A percentile compares a stretch with the other conserved stretches of the same genome.
Evolutionary conservation across 805 yeast species (phyloP).

Genomic region (Saturnispora silvae): DNA sequence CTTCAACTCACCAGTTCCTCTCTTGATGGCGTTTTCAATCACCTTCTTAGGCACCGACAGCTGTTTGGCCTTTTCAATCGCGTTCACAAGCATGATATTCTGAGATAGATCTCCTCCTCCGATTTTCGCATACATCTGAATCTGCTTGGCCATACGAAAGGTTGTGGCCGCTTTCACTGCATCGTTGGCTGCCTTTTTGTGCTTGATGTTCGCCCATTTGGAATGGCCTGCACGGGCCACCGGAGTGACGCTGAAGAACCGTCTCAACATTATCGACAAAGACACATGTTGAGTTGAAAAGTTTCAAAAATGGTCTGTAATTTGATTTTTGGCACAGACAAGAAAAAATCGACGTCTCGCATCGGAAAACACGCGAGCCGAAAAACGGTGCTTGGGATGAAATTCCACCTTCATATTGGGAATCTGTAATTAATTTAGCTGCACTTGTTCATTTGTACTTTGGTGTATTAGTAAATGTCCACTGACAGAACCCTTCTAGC

Average conservation of each 20-base stretch:
- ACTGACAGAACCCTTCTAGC: constrained; percentile 74
- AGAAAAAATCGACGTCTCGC: no score
- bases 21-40: constrained; percentile 75
- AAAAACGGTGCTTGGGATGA: no score
- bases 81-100: constrained; percentile 54
- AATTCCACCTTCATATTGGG: no score
- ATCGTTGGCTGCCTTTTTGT: constrained; percentile 89
- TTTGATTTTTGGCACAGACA: no score
- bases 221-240: constrained; percentile 57
- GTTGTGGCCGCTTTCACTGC: constrained; percentile 61
- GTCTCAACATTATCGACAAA: not conserved
- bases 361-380: no score
- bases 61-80: constrained; percentile 69
- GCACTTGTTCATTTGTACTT: no score
- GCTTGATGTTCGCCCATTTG: constrained; percentile 93
- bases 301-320: no score
- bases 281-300: constrained; percentile 6
- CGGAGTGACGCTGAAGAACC: not conserved
- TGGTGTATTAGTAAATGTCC: not conserved
- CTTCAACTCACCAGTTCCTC: constrained; percentile 64
- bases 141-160: constrained; percentile 60
- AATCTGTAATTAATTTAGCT: no score
- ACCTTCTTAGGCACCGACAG: constrained; percentile 73
- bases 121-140: constrained; percentile 65
- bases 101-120: constrained; percentile 56